These are phyloP conservation scores for Mimosa pudica DNA, from an alignment of 306 rosid species.

Conservation along the genomic window DNA sequence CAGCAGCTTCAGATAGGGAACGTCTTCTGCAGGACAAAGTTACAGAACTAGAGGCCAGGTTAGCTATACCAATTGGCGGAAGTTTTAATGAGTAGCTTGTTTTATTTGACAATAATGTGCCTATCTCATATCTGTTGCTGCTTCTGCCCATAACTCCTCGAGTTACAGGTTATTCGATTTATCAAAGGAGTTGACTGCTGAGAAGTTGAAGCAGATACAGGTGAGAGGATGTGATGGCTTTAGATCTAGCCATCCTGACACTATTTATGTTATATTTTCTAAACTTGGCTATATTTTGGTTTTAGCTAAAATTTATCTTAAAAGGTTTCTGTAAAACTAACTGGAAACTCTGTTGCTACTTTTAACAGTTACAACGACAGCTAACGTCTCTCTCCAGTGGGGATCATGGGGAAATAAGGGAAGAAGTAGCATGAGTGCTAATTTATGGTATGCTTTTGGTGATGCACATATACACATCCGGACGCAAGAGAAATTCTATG, in stretches of 20 bases:
- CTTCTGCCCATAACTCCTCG: conserved; percentile 7
- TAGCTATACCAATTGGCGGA: conserved; percentile 33
- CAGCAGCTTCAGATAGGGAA: conserved; percentile 78
- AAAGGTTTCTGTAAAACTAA: conserved; percentile 22
- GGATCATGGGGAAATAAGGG: conserved; percentile 66
- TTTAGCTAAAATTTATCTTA: background rate
- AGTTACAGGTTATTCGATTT: conserved; percentile 72
- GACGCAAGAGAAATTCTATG: conserved; percentile 48
- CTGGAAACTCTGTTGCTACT: conserved; percentile 28
- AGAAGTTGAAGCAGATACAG: conserved; percentile 78
- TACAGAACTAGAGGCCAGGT: conserved; percentile 93
- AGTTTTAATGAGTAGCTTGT: conserved; percentile 25
- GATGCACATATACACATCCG: conserved; percentile 51
- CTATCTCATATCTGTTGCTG: background rate
- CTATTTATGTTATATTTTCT: background rate
- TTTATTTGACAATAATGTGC: conserved; percentile 23
- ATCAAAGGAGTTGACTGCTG: conserved; percentile 74
- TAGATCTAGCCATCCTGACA: conserved; percentile 8
- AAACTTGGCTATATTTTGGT: background rate
- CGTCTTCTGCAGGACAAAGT: conserved; percentile 58
- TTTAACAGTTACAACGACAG: conserved; percentile 84
- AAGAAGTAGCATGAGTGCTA: conserved; percentile 54
- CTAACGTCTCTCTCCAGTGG: conserved; percentile 50
- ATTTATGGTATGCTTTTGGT: conserved; percentile 40
- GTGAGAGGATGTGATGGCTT: conserved; percentile 50